phyloP scores from a whole-genome alignment of 352 stramenopile genomes.

The Globisporangium viniferum region DNA sequence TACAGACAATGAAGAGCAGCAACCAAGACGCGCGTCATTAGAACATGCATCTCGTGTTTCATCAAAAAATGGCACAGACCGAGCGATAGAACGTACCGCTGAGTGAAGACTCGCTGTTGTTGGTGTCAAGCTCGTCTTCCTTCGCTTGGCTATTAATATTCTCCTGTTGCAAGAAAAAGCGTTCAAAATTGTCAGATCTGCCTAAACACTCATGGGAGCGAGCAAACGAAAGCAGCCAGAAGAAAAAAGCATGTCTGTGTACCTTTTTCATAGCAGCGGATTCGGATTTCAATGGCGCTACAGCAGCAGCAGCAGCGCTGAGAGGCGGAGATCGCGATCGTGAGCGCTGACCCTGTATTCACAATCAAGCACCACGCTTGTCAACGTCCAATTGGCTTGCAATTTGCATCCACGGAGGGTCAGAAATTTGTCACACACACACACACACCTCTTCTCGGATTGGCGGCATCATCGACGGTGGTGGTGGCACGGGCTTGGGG shows the following conservation, averaged over 20 bases:
- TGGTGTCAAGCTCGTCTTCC: neutral
- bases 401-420: neutral
- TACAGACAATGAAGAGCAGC: neutral
- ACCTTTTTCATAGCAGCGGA: neutral
- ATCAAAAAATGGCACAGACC: neutral
- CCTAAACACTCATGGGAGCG: neutral
- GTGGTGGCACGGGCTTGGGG: neutral
- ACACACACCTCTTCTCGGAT: slow-evolving; percentile 9
- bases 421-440: no score
- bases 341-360: neutral
- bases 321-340: neutral
- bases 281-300: neutral
- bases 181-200: neutral
- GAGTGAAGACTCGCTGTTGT: slow-evolving; percentile 7
- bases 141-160: slow-evolving; percentile 3
- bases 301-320: neutral
- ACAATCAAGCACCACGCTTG: neutral
- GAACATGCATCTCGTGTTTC: neutral
- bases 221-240: neutral
- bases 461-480: neutral
- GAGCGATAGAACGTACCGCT: neutral
- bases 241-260: neutral
- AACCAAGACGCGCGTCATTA: neutral
- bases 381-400: neutral
- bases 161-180: neutral